Percentiles rank a stretch among this genome's conserved stretches.
These are phyloP conservation scores for Podila minutissima DNA, from an alignment of 192 early-diverging fungal genomes.

Conservation along the genomic window DNA sequence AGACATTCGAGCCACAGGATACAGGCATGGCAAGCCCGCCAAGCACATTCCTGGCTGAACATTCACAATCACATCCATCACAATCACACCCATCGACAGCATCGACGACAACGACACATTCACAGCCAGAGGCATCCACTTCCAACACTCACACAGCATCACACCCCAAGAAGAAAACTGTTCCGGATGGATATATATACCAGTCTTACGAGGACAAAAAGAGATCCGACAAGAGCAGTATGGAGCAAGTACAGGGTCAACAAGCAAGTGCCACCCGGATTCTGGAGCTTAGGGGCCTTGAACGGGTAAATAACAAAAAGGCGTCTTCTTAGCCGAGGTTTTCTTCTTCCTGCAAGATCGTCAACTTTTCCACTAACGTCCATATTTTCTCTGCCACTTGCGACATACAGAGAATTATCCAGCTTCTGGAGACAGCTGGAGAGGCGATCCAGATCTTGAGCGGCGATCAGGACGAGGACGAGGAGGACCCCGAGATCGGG, in stretches of 20 bases:
- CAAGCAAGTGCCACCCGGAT: conserved; percentile 38
- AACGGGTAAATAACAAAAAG: conserved; percentile 18
- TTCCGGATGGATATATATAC: conserved; percentile 45
- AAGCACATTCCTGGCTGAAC: conserved; percentile 3
- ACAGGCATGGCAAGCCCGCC: conserved; percentile 49
- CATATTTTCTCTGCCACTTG: not conserved
- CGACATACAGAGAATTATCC: conserved; percentile 43
- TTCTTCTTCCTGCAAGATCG: not conserved
- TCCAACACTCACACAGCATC: conserved; percentile 3
- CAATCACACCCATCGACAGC: not conserved
- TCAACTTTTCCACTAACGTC: too few relatives aligned
- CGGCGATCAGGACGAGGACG: conserved; percentile 29
- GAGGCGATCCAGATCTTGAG: conserved; percentile 49
- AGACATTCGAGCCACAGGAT: conserved; percentile 12
- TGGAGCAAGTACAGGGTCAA: not conserved
- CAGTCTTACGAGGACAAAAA: conserved; percentile 25
- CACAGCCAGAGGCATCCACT: not conserved
- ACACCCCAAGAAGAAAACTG: conserved; percentile 6
- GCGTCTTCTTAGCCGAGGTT: not conserved
- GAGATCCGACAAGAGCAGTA: not conserved
- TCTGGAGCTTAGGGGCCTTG: conserved; percentile 39
- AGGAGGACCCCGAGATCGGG: conserved; percentile 8
- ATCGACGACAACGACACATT: not conserved
- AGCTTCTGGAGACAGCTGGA: conserved; percentile 48
- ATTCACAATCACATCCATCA: not conserved